Evolutionary conservation across 2,329 filamentous ascomycete genomes (phyloP).

Genomic region (Calonectria pauciramosa): DNA sequence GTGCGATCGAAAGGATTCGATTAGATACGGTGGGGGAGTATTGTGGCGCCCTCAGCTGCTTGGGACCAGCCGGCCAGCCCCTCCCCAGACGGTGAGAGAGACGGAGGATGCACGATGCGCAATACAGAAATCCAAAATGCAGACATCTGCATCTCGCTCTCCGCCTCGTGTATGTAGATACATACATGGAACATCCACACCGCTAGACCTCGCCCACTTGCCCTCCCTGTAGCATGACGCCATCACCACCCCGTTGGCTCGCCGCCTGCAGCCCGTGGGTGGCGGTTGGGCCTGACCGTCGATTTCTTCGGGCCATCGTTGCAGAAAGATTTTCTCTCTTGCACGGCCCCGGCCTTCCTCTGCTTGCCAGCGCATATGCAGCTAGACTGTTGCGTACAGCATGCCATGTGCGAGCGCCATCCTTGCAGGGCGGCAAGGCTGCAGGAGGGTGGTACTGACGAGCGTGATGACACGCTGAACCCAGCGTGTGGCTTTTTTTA

Average conservation of each 20-base stretch:
- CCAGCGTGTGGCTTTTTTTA: background rate
- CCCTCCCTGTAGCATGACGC: slow-evolving; percentile 27
- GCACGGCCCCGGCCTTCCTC: background rate
- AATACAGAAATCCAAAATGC: slow-evolving; percentile 10
- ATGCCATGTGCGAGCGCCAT: slow-evolving; percentile 5
- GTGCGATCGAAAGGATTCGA: slow-evolving; percentile 4
- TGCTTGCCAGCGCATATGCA: slow-evolving; percentile 5
- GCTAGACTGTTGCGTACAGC: background rate
- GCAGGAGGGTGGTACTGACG: slow-evolving; percentile 16
- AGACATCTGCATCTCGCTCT: background rate
- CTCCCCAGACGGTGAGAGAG: background rate
- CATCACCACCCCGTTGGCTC: slow-evolving; percentile 34
- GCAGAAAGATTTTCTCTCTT: background rate
- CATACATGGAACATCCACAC: slow-evolving; percentile 30
- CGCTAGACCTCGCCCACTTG: slow-evolving; percentile 21
- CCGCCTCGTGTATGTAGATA: background rate
- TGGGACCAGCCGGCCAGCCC: background rate
- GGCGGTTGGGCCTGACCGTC: slow-evolving; percentile 18
- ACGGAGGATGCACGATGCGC: background rate
- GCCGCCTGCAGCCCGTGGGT: slow-evolving; percentile 27
- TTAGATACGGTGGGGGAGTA: background rate
- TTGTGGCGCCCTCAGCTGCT: background rate
- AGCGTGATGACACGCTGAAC: slow-evolving; percentile 8
- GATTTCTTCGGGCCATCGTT: slow-evolving; percentile 1
- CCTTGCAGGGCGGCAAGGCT: slow-evolving; percentile 2